These are phyloP conservation scores for Scortechinia acanthostroma DNA, from an alignment of 2,329 filamentous ascomycete genomes.

Conservation along the genomic window DNA sequence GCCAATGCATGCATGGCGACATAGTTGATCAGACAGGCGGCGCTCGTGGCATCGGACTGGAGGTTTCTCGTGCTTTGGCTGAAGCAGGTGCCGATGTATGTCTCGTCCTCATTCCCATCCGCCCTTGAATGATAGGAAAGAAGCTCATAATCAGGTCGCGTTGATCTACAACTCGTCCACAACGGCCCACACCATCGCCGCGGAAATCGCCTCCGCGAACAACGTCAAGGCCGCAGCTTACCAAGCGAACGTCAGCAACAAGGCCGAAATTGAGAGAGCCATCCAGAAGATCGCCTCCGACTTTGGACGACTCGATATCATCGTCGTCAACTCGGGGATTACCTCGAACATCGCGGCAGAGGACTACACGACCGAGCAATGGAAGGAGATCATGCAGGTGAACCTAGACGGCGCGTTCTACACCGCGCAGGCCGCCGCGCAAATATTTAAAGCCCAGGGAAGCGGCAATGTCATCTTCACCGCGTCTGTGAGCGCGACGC, in stretches of 20 bases:
- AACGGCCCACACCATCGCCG: slow-evolving; percentile 13
- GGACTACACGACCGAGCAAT: slow-evolving; percentile 29
- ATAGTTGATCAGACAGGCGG: slow-evolving; percentile 4
- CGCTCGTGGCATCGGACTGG: slow-evolving; percentile 4
- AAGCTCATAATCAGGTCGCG: slow-evolving; percentile 16
- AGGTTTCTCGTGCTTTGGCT: slow-evolving; percentile 4
- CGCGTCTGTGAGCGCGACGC: slow-evolving; percentile 25
- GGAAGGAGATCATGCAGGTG: slow-evolving; percentile 24
- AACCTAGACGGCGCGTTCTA: slow-evolving; percentile 32
- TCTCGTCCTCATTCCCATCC: neutral
- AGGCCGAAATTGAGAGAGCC: slow-evolving; percentile 15
- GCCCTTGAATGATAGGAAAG: slow-evolving; percentile 5
- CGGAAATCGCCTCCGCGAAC: slow-evolving; percentile 10
- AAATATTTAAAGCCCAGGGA: slow-evolving; percentile 23
- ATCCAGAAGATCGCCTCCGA: slow-evolving; percentile 23
- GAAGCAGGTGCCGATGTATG: slow-evolving; percentile 8
- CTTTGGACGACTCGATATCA: slow-evolving; percentile 24
- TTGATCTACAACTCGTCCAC: slow-evolving; percentile 20
- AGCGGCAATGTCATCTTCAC: slow-evolving; percentile 29
- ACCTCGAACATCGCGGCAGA: slow-evolving; percentile 22
- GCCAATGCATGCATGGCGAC: slow-evolving; percentile 3
- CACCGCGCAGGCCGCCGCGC: slow-evolving; percentile 29
- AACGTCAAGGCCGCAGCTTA: slow-evolving; percentile 18
- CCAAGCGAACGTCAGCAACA: slow-evolving; percentile 23
- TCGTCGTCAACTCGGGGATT: slow-evolving; percentile 32